Percentiles rank a stretch among this genome's conserved stretches.
Conservation (phyloP, 2,329 filamentous ascomycete species). For the Pyricularia sp. region DNA sequence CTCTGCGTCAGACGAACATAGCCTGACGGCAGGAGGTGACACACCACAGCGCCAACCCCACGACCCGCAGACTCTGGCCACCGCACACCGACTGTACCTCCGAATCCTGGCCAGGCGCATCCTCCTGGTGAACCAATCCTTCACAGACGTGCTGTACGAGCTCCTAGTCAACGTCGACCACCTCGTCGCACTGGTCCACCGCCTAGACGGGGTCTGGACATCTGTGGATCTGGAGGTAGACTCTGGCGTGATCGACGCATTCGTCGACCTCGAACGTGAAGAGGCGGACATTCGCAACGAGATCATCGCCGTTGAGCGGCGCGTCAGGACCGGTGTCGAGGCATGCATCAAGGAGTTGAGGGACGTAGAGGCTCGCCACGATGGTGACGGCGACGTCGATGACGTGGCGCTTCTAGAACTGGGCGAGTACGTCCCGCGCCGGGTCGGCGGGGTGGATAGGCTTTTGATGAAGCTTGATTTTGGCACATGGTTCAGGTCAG, state of each 20-base stretch:
- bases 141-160: constrained; percentile 51
- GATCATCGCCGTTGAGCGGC: constrained; percentile 48
- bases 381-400: constrained; percentile 21
- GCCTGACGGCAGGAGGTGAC: constrained; percentile 2
- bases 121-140: constrained; percentile 49
- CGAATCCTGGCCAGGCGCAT: constrained; percentile 51
- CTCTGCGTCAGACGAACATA: constrained; percentile 8
- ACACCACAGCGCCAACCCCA: constrained; percentile 28
- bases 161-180: constrained; percentile 67
- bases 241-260: constrained; percentile 66
- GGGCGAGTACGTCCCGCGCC: constrained; percentile 52
- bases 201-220: constrained; percentile 63
- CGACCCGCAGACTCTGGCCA: constrained; percentile 74
- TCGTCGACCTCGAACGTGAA: constrained; percentile 58
- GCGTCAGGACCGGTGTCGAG: constrained; percentile 55
- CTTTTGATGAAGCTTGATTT: constrained; percentile 85
- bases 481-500: constrained; percentile 38
- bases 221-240: constrained; percentile 71
- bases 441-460: constrained; percentile 68
- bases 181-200: constrained; percentile 62
- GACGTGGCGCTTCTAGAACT: constrained; percentile 22
- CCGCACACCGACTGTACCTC: constrained; percentile 68
- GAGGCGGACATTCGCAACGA: constrained; percentile 54
- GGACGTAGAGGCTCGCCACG: constrained; percentile 22
- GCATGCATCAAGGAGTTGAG: constrained; percentile 47